Conservation (phyloP, 1,284 basidiomycete species). For the Caloboletus inedulis region DNA sequence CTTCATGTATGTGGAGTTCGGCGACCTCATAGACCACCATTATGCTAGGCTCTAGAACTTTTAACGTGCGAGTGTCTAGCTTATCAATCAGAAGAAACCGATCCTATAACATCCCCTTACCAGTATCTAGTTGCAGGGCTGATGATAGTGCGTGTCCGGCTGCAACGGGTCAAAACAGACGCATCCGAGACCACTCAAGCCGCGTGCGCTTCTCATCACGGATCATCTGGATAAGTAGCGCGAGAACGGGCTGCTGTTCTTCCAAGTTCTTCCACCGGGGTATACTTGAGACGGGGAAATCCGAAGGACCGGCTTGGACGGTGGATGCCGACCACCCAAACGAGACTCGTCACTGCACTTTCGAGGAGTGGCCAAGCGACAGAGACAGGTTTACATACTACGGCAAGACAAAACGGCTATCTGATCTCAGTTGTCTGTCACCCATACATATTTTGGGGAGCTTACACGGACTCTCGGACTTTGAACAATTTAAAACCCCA, state of each 20-base stretch:
- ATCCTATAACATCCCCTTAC: background rate
- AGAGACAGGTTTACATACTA: background rate
- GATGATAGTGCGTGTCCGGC: background rate
- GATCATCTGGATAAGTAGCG: background rate
- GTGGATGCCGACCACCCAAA: too few relatives aligned
- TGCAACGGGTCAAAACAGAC: conserved; percentile 2
- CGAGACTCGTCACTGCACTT: background rate
- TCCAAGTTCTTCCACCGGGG: background rate
- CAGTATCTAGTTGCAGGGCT: background rate
- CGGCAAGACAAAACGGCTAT: background rate
- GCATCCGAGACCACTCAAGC: background rate
- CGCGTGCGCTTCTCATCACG: conserved; percentile 1
- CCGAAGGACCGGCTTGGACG: background rate
- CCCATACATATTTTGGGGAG: too few relatives aligned
- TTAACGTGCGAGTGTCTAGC: background rate
- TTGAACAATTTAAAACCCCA: background rate
- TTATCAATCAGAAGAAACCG: background rate
- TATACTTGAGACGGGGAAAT: background rate
- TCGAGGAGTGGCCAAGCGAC: background rate
- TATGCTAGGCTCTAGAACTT: background rate
- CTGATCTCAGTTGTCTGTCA: background rate
- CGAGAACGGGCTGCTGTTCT: background rate
- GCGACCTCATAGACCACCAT: background rate
- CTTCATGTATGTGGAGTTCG: background rate
- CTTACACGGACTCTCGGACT: background rate